phyloP scores from a whole-genome alignment of 768 basidiomycete genomes.

The Auriscalpium orientale region DNA sequence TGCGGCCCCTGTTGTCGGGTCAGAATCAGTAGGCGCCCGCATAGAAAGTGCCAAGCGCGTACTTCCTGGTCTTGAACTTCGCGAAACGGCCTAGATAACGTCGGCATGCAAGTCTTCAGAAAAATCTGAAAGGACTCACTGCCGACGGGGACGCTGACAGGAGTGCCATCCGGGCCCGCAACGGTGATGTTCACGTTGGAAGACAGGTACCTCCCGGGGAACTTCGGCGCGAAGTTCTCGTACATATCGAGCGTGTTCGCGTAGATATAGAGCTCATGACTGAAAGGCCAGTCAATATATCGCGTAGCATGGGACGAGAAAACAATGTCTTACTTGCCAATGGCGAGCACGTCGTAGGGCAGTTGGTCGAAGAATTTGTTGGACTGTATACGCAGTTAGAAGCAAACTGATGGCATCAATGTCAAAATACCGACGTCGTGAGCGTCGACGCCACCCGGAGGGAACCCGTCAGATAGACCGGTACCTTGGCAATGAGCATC shows the following conservation, averaged over 20 bases:
- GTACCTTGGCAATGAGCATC: slow-evolving; percentile 38
- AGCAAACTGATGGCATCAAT: slow-evolving; percentile 7
- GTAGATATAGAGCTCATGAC: slow-evolving; percentile 80
- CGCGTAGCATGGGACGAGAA: background rate
- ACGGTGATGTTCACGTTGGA: slow-evolving; percentile 85
- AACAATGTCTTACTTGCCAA: slow-evolving; percentile 55
- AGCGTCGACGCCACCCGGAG: slow-evolving; percentile 60
- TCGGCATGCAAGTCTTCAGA: background rate
- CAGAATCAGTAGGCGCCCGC: slow-evolving; percentile 14
- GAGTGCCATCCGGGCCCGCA: slow-evolving; percentile 30
- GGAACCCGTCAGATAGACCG: slow-evolving; percentile 71
- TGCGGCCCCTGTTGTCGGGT: slow-evolving; percentile 41
- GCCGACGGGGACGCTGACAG: slow-evolving; percentile 37
- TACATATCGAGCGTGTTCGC: slow-evolving; percentile 63
- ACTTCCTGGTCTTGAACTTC: slow-evolving; percentile 74
- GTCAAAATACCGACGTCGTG: slow-evolving; percentile 41
- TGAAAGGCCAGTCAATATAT: slow-evolving; percentile 17
- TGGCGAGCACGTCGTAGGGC: slow-evolving; percentile 76
- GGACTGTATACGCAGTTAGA: slow-evolving; percentile 32
- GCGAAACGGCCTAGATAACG: slow-evolving; percentile 44
- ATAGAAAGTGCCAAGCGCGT: slow-evolving; percentile 14
- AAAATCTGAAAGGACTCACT: slow-evolving; percentile 20
- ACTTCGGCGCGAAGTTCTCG: slow-evolving; percentile 56
- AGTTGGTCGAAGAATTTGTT: slow-evolving; percentile 67
- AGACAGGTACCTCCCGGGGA: slow-evolving; percentile 69